Evolutionary conservation across 1,139 yeast genomes (phyloP).

Genomic region (Scheffersomyces stambukii): DNA sequence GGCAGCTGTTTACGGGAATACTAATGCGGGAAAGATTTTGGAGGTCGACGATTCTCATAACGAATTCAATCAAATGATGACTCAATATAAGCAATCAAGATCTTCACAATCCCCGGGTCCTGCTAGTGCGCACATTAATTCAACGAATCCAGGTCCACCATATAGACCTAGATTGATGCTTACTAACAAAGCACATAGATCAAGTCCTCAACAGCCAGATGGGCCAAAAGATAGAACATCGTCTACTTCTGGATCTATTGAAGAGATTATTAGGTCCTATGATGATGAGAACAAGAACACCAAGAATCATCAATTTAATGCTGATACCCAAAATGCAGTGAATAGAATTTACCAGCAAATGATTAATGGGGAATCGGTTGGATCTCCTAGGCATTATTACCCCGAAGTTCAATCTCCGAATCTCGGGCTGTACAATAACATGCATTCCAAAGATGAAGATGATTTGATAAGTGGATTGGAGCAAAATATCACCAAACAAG

Average conservation of each 20-base stretch:
- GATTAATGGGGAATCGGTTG: slow-evolving; percentile 19
- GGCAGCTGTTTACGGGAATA: slow-evolving; percentile 79
- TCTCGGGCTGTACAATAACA: no score
- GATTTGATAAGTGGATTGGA: slow-evolving; percentile 25
- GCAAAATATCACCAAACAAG: slow-evolving; percentile 45
- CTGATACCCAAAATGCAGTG: no score
- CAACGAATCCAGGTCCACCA: slow-evolving; percentile 15
- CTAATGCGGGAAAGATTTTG: slow-evolving; percentile 46
- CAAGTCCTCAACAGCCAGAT: slow-evolving; percentile 3
- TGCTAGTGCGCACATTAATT: no score
- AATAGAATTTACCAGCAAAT: slow-evolving; percentile 30
- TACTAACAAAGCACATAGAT: slow-evolving; percentile 34
- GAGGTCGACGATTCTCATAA: slow-evolving; percentile 25
- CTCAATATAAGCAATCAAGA: neutral
- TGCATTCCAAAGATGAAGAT: slow-evolving; percentile 5
- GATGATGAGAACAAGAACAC: slow-evolving; percentile 9
- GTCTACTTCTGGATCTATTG: slow-evolving; percentile 24
- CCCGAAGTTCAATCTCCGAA: slow-evolving; percentile 25
- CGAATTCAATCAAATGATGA: no score
- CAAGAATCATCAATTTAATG: no score
- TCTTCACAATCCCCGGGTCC: no score
- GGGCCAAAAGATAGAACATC: neutral
- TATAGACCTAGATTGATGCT: slow-evolving; percentile 40
- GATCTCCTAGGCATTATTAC: slow-evolving; percentile 28
- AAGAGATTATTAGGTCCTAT: slow-evolving; percentile 33